Percentiles rank a stretch among this genome's conserved stretches.
Conservation (phyloP, 78 protist genomes). For the Speleostelium caveatum region DNA sequence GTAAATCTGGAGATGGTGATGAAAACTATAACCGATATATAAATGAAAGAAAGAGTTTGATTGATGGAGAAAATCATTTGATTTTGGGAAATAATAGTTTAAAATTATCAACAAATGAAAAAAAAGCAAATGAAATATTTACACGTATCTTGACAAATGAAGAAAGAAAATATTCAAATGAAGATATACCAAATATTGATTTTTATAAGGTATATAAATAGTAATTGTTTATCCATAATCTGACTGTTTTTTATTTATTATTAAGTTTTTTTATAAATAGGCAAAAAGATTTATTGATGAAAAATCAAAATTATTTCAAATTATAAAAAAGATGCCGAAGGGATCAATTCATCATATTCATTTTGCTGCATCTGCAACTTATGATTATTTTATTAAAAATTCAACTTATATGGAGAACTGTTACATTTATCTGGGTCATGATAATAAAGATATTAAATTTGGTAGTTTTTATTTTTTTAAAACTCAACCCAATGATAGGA, state of each 20-base stretch:
- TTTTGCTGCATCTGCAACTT: constrained; percentile 30
- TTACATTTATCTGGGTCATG: constrained; percentile 27
- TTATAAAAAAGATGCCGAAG: constrained; percentile 59
- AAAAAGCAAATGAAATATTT: constrained; percentile 47
- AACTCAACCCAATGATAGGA: constrained; percentile 4
- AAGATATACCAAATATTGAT: constrained; percentile 49
- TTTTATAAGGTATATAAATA: constrained; percentile 31
- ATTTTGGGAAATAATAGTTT: too few species aligned
- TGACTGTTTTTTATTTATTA: constrained; percentile 6
- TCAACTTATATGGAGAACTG: constrained; percentile 58
- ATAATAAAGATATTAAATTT: not conserved
- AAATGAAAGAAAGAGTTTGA: too few species aligned
- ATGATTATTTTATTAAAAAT: constrained; percentile 34
- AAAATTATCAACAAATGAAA: constrained; percentile 11
- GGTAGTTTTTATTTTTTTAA: constrained; percentile 40
- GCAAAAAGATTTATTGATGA: constrained; percentile 12
- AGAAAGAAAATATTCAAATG: constrained; percentile 27
- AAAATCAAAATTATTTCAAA: constrained; percentile 1
- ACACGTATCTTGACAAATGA: constrained; percentile 27
- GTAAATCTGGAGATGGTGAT: too few species aligned
- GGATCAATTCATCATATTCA: constrained; percentile 50
- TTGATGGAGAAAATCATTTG: too few species aligned
- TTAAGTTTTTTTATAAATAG: constrained; percentile 3
- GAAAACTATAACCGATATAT: too few species aligned
- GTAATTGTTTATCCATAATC: not conserved